Conservation (phyloP, 2,329 filamentous ascomycete genomes). For the Cercospora sp. region DNA sequence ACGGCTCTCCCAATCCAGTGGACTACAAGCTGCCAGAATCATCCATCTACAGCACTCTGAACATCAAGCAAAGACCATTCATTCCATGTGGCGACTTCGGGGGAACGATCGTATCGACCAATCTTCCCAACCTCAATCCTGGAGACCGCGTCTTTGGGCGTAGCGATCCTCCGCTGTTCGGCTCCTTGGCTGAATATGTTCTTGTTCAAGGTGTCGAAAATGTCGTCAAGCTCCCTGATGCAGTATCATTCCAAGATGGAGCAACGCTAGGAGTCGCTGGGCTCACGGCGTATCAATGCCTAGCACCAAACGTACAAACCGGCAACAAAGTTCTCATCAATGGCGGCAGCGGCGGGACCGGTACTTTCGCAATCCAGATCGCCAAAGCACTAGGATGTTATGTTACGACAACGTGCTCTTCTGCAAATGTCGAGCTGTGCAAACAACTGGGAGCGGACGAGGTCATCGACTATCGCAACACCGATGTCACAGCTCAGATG, state of each 20-base stretch:
- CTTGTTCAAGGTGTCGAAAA: conserved; percentile 25
- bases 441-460: conserved; percentile 63
- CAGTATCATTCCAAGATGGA: conserved; percentile 41
- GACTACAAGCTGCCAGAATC: conserved; percentile 54
- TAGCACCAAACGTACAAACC: conserved; percentile 41
- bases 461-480: conserved; percentile 60
- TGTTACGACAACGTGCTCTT: conserved; percentile 62
- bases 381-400: conserved; percentile 61
- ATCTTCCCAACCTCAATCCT: conserved; percentile 34
- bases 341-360: conserved; percentile 63
- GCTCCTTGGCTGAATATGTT: conserved; percentile 44
- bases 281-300: conserved; percentile 44
- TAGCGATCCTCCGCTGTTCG: conserved; percentile 37
- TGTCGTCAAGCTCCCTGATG: conserved; percentile 38
- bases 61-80: conserved; percentile 44
- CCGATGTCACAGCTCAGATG: conserved; percentile 52
- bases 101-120: conserved; percentile 50
- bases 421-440: conserved; percentile 58
- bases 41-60: conserved; percentile 41
- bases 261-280: conserved; percentile 43
- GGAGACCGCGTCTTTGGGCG: conserved; percentile 47
- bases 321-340: conserved; percentile 63
- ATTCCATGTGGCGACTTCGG: conserved; percentile 55
- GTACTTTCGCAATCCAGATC: conserved; percentile 63
- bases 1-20: conserved; percentile 51